phyloP scores from a whole-genome alignment of 305 asterid genomes.

The Solanum aculeatissimum region DNA sequence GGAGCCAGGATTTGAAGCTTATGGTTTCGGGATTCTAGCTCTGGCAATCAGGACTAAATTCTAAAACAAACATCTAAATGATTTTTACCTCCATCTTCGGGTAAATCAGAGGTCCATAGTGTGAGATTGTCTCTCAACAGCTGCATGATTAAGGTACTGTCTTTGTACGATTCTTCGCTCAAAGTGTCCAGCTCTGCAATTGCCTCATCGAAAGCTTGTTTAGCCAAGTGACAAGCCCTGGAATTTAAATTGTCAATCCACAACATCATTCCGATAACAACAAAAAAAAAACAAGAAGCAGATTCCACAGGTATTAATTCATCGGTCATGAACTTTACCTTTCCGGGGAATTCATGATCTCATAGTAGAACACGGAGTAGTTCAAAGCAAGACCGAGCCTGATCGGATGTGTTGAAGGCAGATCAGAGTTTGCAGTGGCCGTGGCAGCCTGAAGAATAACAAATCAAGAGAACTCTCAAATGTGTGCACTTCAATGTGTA shows the following conservation, averaged over 20 bases:
- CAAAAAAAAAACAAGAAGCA: not conserved
- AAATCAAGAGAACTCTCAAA: not conserved
- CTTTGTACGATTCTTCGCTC: conserved; percentile 36
- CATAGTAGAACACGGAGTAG: conserved; percentile 86
- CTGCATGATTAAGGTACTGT: conserved; percentile 36
- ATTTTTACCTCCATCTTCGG: conserved; percentile 31
- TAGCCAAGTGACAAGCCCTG: conserved; percentile 37
- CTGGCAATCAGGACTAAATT: not conserved
- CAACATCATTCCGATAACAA: not conserved
- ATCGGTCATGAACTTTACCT: conserved; percentile 23
- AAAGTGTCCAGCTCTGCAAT: conserved; percentile 29
- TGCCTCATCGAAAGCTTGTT: conserved; percentile 39
- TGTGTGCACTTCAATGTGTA: not conserved
- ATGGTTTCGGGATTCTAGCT: not conserved
- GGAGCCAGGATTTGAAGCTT: not conserved
- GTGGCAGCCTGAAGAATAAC: conserved; percentile 54
- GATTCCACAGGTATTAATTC: not conserved
- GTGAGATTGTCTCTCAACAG: conserved; percentile 36
- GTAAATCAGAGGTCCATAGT: conserved; percentile 36
- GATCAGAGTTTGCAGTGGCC: conserved; percentile 61
- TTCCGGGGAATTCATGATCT: conserved; percentile 89
- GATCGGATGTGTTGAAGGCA: conserved; percentile 86
- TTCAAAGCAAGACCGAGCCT: conserved; percentile 90
- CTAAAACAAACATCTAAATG: not conserved
- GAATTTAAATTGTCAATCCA: not conserved